Evolutionary conservation across 225 moss, liverwort and hornwort species (phyloP).

Genomic region (Rhytidiadelphus loreus): DNA sequence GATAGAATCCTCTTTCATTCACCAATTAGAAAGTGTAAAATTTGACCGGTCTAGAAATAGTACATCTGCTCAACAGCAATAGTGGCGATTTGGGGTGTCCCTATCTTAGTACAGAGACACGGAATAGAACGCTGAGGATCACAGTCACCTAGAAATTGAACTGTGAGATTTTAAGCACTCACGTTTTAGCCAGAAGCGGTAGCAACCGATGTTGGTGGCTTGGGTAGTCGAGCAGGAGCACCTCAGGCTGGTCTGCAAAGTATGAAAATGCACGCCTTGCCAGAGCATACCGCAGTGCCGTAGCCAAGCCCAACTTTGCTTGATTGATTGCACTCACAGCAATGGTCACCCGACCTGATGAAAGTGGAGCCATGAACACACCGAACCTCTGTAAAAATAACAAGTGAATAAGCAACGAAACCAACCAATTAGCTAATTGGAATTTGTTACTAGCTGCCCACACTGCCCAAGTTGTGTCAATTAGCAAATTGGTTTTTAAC

Average conservation of each 20-base stretch:
- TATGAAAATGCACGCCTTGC: constrained; percentile 74
- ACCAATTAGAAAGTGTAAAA: no score
- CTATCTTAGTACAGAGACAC: background rate
- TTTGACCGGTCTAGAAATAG: background rate
- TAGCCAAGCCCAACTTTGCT: constrained; percentile 69
- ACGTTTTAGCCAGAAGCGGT: constrained; percentile 86
- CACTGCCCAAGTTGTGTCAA: background rate
- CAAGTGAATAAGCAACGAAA: background rate
- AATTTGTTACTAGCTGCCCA: background rate
- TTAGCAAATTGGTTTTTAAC: background rate
- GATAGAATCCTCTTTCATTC: background rate
- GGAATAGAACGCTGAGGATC: background rate
- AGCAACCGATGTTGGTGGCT: constrained; percentile 88
- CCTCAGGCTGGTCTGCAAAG: constrained; percentile 43
- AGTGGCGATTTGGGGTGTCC: background rate
- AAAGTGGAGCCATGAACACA: constrained; percentile 74
- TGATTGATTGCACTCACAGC: constrained; percentile 50
- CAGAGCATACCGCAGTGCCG: constrained; percentile 69
- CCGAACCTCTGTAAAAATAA: constrained; percentile 64
- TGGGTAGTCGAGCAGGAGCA: constrained; percentile 83
- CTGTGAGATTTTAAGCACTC: background rate
- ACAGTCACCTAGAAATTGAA: background rate
- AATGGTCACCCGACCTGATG: constrained; percentile 70
- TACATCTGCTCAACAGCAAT: background rate
- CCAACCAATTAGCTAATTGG: background rate